phyloP scores from a whole-genome alignment of 2,329 filamentous ascomycete genomes.

The Paecilomyces fulvus region DNA sequence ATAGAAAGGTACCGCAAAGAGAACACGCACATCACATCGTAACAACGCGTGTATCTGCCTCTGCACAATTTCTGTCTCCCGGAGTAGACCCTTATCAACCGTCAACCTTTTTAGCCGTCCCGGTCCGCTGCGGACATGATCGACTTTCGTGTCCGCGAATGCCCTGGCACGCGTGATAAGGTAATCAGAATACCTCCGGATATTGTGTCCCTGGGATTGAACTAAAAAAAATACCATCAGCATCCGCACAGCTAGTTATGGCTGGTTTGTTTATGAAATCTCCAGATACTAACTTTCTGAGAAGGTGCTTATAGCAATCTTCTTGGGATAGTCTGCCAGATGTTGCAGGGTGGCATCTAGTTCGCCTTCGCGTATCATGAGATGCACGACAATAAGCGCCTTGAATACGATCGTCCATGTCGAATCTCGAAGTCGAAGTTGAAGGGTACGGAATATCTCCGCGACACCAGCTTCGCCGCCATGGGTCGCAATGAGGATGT shows the following conservation, averaged over 20 bases:
- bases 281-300: conserved; percentile 63
- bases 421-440: conserved; percentile 81
- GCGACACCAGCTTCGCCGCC: conserved; percentile 89
- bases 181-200: conserved; percentile 84
- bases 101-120: conserved; percentile 74
- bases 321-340: conserved; percentile 70
- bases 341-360: conserved; percentile 80
- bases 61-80: conserved; percentile 88
- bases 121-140: conserved; percentile 80
- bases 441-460: conserved; percentile 88
- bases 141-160: conserved; percentile 74
- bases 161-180: conserved; percentile 72
- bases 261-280: not conserved
- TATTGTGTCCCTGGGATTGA: conserved; percentile 91
- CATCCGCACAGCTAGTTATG: conserved; percentile 3
- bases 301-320: conserved; percentile 81
- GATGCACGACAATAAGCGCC: conserved; percentile 84
- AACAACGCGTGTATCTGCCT: conserved; percentile 76
- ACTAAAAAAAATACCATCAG: conserved; percentile 47
- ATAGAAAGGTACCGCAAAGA: not conserved
- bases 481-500: conserved; percentile 91
- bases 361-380: conserved; percentile 95
- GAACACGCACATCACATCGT: conserved; percentile 68
- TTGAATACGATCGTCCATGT: conserved; percentile 99
- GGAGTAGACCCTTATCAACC: conserved; percentile 83